These are phyloP conservation scores for Cyamopsis tetragonoloba DNA, from an alignment of 306 rosid species.

Conservation along the genomic window DNA sequence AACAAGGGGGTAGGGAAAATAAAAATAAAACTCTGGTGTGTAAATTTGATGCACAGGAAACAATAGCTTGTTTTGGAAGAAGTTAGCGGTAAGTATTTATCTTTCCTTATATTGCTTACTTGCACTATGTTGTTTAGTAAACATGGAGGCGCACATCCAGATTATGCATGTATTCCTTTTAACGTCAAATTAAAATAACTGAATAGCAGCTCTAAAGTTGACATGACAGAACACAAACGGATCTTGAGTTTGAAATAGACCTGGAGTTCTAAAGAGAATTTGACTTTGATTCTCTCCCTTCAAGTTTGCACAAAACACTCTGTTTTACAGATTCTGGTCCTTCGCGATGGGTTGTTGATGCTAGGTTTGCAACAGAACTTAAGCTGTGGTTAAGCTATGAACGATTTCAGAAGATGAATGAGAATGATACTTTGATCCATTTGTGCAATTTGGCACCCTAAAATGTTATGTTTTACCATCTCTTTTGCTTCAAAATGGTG, in stretches of 20 bases:
- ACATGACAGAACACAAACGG: background rate
- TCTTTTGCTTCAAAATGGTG: background rate
- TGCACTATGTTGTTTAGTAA: background rate
- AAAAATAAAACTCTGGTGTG: background rate
- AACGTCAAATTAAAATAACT: background rate
- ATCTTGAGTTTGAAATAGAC: background rate
- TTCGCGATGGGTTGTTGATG: background rate
- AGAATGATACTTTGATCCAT: background rate
- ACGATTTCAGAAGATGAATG: background rate
- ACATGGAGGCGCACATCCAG: no score
- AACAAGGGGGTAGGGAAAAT: background rate
- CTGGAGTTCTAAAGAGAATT: no score
- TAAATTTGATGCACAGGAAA: background rate
- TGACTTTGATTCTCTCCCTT: no score
- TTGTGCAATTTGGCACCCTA: background rate
- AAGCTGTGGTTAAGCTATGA: background rate
- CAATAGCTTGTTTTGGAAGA: background rate
- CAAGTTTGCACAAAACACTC: background rate
- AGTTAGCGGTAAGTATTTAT: background rate
- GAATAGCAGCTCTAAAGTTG: background rate
- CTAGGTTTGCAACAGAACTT: background rate
- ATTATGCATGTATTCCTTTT: background rate
- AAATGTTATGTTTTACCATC: background rate
- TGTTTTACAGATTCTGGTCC: background rate
- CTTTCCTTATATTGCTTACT: background rate